phyloP scores from a whole-genome alignment of 495 filamentous ascomycete species.

The Penicillium mononematosum region DNA sequence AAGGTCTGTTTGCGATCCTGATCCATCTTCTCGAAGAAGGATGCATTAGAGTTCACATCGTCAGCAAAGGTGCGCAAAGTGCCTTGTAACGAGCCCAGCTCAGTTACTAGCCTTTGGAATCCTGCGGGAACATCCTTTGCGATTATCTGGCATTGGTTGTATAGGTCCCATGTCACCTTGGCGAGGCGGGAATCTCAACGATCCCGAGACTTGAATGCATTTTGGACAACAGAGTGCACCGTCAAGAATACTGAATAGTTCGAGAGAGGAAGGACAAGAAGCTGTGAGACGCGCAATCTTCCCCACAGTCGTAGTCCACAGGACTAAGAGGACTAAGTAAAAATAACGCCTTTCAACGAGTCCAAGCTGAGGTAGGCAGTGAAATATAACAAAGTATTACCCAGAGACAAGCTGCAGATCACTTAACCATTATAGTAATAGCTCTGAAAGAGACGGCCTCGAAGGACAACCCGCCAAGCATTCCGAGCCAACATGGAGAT shows the following conservation, averaged over 20 bases:
- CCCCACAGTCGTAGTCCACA: background rate
- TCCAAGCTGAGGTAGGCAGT: background rate
- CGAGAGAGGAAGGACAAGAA: background rate
- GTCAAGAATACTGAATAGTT: background rate
- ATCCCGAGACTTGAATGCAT: conserved; percentile 29
- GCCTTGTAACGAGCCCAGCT: conserved; percentile 36
- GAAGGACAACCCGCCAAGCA: background rate
- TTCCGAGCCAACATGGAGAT: background rate
- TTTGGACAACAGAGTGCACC: background rate
- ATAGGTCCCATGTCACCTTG: conserved; percentile 38
- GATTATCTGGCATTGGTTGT: conserved; percentile 36
- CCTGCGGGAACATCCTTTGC: conserved; percentile 37
- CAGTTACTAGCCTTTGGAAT: conserved; percentile 36
- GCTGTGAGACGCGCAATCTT: background rate
- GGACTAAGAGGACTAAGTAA: background rate
- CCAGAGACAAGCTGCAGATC: background rate
- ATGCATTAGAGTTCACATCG: conserved; percentile 30
- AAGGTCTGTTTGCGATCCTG: conserved; percentile 29
- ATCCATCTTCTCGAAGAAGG: conserved; percentile 29
- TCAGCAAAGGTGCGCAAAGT: conserved; percentile 31
- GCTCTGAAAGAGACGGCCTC: background rate
- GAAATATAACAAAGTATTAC: conserved; percentile 7
- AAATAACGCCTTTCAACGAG: background rate
- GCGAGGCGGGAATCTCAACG: conserved; percentile 33
- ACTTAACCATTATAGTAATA: background rate